Evolutionary conservation across 805 yeast species (phyloP), one percentile per base, ranked within the genome.

Genomic region (Myxozyma udenii): DNA sequence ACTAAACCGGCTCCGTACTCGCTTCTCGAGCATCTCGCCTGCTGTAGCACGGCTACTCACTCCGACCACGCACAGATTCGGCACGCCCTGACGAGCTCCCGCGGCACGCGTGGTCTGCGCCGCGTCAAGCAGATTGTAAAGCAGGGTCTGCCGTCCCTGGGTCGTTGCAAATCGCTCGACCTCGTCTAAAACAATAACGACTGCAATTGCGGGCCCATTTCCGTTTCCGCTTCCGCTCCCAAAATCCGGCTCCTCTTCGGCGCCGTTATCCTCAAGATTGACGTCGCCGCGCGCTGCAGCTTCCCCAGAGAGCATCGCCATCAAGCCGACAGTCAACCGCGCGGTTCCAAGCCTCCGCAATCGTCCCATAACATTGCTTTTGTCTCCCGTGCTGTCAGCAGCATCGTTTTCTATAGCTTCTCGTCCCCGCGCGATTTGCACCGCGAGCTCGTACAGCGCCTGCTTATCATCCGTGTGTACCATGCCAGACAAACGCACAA

Each of bases 1-100:
- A 16, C 93, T 83, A 66, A 90, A 93, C 58, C 99, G 72, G 50
- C 95, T 84, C 60, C 88, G 78, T 0, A 93, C 98, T 62, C 99
- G 76, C 64, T 91, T 93, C 64, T 93, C 99, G 41, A 93, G 71
- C 61, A 80, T 74, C 61, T 91, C 97, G 44, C 90, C 74, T 0
- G 88, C 77, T 4, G 86, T 87, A 44, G 87, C 73, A 47, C 84
- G 81, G 1, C 90, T 77, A 0, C 95, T 83, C 11, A 84, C 68
- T 1, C 98, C 97, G 42, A 93, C 67, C 4, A 91, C 86, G 46
- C 93, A 78, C 3, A 90, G 80, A 0, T 48, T 50, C 19, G 96
- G 95, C 1, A 79, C 74, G 1, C 78, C 74, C 28, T 40, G 42
- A 40, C 44, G 7, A 44, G 24, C 18, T 39, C 25, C 9, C 48